Conservation (phyloP, 2,329 filamentous ascomycete genomes). For the Paraphoma sp. region DNA sequence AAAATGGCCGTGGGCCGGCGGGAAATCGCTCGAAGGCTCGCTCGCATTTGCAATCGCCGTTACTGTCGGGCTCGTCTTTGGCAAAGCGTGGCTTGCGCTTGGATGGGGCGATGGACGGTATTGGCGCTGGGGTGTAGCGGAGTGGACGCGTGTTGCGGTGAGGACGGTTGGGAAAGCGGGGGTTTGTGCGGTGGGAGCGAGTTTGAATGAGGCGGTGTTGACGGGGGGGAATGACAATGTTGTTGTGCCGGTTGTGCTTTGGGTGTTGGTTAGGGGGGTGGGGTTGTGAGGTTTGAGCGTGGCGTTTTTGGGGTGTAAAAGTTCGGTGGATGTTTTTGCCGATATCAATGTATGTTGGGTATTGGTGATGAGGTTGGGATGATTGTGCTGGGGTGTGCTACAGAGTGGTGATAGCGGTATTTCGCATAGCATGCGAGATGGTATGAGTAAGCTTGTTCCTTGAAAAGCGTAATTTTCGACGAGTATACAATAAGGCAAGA, state of each 20-base stretch:
- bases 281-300: slow-evolving; percentile 40
- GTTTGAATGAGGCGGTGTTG: slow-evolving; percentile 91
- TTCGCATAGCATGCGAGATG: too few species aligned
- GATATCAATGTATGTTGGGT: too few species aligned
- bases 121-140: slow-evolving; percentile 51
- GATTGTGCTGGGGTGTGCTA: too few species aligned
- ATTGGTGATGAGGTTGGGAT: too few species aligned
- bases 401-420: too few species aligned
- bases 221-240: slow-evolving; percentile 99
- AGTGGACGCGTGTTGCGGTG: slow-evolving; percentile 27
- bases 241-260: slow-evolving; percentile 89
- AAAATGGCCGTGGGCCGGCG: slow-evolving; percentile 97
- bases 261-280: slow-evolving; percentile 86
- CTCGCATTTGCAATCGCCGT: slow-evolving; percentile 84
- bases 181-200: slow-evolving; percentile 77
- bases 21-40: slow-evolving; percentile 90
- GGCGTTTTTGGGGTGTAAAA: background rate
- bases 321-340: too few species aligned
- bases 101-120: slow-evolving; percentile 65
- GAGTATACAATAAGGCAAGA: too few species aligned
- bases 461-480: too few species aligned
- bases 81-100: slow-evolving; percentile 75
- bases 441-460: too few species aligned
- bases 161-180: slow-evolving; percentile 64
- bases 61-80: slow-evolving; percentile 72